phyloP scores from a whole-genome alignment of 257 asterid genomes.

The Nicotiana tabacum region DNA sequence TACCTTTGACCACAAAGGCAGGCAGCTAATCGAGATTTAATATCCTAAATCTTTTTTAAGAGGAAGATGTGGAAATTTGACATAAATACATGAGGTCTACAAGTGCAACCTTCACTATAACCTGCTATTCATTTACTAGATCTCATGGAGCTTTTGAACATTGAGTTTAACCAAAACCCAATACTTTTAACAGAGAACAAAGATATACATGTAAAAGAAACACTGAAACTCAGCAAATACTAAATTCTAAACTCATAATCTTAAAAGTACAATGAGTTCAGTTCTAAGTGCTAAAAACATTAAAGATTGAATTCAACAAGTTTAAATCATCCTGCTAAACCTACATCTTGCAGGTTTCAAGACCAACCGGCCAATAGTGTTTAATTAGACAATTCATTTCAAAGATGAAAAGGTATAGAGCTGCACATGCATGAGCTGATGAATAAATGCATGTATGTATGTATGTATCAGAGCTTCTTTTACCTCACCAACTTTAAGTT shows the following conservation, averaged over 20 bases:
- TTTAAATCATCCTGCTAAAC: neutral
- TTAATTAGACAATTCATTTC: neutral
- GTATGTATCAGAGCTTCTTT: neutral
- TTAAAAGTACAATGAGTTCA: neutral
- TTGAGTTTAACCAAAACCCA: neutral
- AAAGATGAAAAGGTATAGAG: conserved; percentile 7
- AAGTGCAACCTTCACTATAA: neutral
- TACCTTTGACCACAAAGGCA: too few species aligned
- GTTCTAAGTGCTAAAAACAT: neutral
- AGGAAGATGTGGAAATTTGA: neutral
- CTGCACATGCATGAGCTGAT: neutral
- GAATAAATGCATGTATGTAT: neutral
- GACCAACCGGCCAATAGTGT: conserved; percentile 4
- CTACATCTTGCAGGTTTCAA: neutral
- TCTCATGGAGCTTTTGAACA: neutral
- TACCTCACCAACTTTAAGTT: neutral
- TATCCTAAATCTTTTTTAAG: neutral
- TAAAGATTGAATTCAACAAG: neutral
- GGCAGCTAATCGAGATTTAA: neutral
- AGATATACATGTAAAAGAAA: neutral
- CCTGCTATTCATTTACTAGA: neutral
- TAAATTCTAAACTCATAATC: neutral
- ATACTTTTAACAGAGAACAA: neutral
- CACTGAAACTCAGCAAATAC: neutral
- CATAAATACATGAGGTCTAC: neutral